Conservation (phyloP, 2,329 filamentous ascomycete genomes). For the Claviceps pazoutovae region DNA sequence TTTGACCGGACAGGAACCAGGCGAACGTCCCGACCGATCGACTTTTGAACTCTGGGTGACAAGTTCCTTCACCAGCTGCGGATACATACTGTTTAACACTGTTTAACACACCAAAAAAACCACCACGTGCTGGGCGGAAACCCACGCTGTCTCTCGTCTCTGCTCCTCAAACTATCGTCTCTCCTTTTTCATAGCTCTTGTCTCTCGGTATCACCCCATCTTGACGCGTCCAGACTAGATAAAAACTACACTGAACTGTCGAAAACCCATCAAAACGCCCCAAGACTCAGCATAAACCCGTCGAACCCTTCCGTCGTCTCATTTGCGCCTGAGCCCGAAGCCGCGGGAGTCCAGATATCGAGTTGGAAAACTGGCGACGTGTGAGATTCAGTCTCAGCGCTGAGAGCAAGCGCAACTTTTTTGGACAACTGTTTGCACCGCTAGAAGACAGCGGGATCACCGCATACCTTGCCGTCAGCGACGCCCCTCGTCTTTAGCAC, state of each 20-base stretch:
- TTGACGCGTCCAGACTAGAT: no score
- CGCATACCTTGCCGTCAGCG: conserved; percentile 39
- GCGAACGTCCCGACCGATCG: background rate
- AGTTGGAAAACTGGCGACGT: background rate
- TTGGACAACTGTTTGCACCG: background rate
- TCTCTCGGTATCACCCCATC: no score
- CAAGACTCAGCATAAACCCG: no score
- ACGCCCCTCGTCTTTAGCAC: conserved; percentile 32
- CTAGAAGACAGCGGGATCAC: conserved; percentile 29
- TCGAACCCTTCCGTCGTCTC: no score
- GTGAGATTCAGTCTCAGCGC: background rate
- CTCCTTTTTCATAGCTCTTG: background rate
- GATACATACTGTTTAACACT: no score
- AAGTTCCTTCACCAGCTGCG: background rate
- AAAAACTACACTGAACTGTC: no score
- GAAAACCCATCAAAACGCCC: no score
- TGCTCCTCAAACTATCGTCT: background rate
- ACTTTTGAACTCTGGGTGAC: background rate
- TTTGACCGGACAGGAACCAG: background rate
- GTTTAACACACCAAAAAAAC: background rate
- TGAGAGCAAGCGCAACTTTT: background rate
- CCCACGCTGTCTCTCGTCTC: background rate
- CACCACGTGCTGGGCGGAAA: background rate
- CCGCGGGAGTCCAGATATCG: background rate
- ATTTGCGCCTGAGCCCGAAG: no score